These are phyloP conservation scores for Monilinia laxa DNA, from an alignment of 2,329 filamentous ascomycete genomes.

Conservation along the genomic window DNA sequence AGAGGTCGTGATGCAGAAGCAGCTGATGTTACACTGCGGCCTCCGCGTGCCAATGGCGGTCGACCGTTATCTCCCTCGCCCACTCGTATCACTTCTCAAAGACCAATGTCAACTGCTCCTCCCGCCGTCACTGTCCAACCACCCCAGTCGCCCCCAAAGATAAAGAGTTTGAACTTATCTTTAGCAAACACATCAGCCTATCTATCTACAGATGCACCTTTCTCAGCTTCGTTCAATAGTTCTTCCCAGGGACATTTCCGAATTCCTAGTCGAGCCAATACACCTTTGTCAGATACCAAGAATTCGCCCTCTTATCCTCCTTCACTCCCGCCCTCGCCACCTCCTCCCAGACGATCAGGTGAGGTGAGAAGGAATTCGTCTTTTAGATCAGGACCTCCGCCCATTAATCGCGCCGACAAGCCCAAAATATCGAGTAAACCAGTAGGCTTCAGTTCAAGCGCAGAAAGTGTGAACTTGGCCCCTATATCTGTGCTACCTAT, in stretches of 20 bases:
- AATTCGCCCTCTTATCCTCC: conserved; percentile 50
- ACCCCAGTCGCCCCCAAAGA: conserved; percentile 66
- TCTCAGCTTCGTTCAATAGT: conserved; percentile 44
- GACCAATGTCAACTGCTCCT: conserved; percentile 29
- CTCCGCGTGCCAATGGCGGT: conserved; percentile 31
- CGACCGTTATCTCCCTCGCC: conserved; percentile 37
- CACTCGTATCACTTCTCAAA: conserved; percentile 29
- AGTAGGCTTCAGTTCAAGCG: conserved; percentile 35
- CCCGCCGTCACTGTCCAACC: conserved; percentile 69
- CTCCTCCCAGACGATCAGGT: conserved; percentile 61
- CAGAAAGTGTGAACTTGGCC: conserved; percentile 38
- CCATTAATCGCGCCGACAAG: conserved; percentile 79
- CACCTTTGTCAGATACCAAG: conserved; percentile 50
- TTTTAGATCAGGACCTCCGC: conserved; percentile 57
- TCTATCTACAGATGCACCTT: conserved; percentile 33
- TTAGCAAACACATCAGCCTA: conserved; percentile 34
- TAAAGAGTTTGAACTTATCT: conserved; percentile 30
- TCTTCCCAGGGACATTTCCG: conserved; percentile 48
- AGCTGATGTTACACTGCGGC: conserved; percentile 31
- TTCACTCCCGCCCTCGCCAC: conserved; percentile 60
- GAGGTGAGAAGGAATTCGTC: conserved; percentile 52
- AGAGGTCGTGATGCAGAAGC: conserved; percentile 35
- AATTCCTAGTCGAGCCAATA: conserved; percentile 56
- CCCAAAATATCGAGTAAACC: conserved; percentile 55
- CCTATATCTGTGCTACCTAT: conserved; percentile 27